These are phyloP conservation scores for Backusella psychrophila DNA, from an alignment of 192 early-diverging fungal genomes.

Conservation along the genomic window DNA sequence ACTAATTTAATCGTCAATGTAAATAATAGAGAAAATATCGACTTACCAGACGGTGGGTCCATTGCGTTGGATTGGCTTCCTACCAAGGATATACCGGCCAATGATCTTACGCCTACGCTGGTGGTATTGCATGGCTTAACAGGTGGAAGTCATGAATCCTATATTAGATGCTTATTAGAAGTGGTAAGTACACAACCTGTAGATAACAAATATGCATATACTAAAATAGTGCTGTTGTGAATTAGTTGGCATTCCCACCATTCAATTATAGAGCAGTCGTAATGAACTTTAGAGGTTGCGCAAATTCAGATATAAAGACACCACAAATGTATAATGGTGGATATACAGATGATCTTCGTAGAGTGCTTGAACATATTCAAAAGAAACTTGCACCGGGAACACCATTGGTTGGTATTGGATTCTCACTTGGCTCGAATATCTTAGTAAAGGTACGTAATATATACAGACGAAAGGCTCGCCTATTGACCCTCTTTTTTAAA, in stretches of 20 bases:
- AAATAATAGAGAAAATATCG: slow-evolving; percentile 43
- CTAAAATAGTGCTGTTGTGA: background rate
- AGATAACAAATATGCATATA: background rate
- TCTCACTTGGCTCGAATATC: slow-evolving; percentile 90
- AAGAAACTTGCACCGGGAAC: slow-evolving; percentile 53
- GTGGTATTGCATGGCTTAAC: slow-evolving; percentile 90
- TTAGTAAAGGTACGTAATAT: slow-evolving; percentile 67
- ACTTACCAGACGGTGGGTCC: slow-evolving; percentile 81
- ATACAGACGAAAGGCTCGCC: background rate
- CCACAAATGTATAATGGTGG: slow-evolving; percentile 80
- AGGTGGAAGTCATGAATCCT: slow-evolving; percentile 89
- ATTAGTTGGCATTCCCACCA: slow-evolving; percentile 42
- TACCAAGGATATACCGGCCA: slow-evolving; percentile 46
- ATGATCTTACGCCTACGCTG: slow-evolving; percentile 68
- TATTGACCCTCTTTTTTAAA: background rate
- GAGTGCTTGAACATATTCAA: slow-evolving; percentile 55
- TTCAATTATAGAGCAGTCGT: slow-evolving; percentile 77
- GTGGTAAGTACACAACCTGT: slow-evolving; percentile 31
- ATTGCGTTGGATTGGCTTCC: slow-evolving; percentile 90
- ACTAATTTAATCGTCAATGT: slow-evolving; percentile 6
- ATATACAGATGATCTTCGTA: slow-evolving; percentile 78
- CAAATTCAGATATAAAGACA: slow-evolving; percentile 75
- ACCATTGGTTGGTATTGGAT: slow-evolving; percentile 83
- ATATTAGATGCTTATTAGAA: slow-evolving; percentile 74
- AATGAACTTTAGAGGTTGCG: slow-evolving; percentile 90